A percentile compares a stretch with the other conserved stretches of the same genome.
phyloP scores from a whole-genome alignment of 2,329 filamentous ascomycete genomes.

The Penicillium palitans region DNA sequence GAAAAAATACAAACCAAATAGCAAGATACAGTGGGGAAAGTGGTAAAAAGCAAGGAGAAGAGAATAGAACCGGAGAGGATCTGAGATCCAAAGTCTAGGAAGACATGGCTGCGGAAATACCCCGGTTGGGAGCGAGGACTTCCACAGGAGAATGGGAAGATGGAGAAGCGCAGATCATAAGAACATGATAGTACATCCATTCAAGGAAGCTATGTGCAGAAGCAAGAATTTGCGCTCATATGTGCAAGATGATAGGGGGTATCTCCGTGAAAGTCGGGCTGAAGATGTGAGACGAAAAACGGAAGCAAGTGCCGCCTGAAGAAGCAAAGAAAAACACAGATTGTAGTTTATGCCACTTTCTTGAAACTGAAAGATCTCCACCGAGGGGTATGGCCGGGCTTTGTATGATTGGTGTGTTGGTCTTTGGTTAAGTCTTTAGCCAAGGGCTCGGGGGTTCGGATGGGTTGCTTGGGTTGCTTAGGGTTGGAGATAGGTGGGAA shows the following conservation, averaged over 20 bases:
- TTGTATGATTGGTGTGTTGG: slow-evolving; percentile 10
- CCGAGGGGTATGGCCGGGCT: slow-evolving; percentile 19
- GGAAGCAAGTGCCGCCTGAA: slow-evolving; percentile 10
- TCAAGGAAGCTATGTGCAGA: slow-evolving; percentile 33
- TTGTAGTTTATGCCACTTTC: slow-evolving; percentile 16
- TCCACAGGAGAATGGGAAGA: slow-evolving; percentile 16
- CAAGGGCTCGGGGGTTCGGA: slow-evolving; percentile 17
- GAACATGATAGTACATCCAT: slow-evolving; percentile 35
- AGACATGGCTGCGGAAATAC: slow-evolving; percentile 18
- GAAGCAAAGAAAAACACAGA: not conserved
- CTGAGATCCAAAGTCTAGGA: slow-evolving; percentile 19
- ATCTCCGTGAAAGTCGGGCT: slow-evolving; percentile 20
- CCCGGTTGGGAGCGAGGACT: not conserved
- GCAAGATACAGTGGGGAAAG: not conserved
- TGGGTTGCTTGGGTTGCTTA: slow-evolving; percentile 21
- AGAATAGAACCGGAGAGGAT: slow-evolving; percentile 9
- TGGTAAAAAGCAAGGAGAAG: not conserved
- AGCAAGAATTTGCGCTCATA: slow-evolving; percentile 21
- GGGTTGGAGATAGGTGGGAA: slow-evolving; percentile 16
- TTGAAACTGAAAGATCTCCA: slow-evolving; percentile 30
- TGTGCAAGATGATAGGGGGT: slow-evolving; percentile 24
- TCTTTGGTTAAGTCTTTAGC: slow-evolving; percentile 16
- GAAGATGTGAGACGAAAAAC: slow-evolving; percentile 15
- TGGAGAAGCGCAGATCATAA: slow-evolving; percentile 16
- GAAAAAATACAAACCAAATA: not conserved